These are phyloP conservation scores for Tephrocybe rancida DNA, from an alignment of 768 basidiomycete species.

Conservation along the genomic window DNA sequence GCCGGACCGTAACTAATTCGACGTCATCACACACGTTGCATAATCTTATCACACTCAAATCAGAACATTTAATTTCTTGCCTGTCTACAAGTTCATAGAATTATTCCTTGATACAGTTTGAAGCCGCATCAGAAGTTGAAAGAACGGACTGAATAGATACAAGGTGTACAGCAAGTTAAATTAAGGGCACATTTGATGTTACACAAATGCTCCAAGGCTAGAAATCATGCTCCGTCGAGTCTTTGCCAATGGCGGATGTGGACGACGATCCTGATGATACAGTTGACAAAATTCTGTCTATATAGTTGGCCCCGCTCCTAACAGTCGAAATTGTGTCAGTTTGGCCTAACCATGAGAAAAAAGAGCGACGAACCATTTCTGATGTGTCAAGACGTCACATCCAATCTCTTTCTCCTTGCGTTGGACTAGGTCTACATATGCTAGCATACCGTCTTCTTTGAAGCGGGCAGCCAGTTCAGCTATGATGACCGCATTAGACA, in stretches of 20 bases:
- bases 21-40: constrained; percentile 10
- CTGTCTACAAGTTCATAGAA: too few species aligned
- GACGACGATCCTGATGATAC: constrained; percentile 89
- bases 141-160: background rate
- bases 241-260: constrained; percentile 80
- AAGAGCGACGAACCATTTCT: constrained; percentile 72
- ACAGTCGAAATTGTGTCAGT: constrained; percentile 1
- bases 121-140: background rate
- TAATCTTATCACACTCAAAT: constrained; percentile 8
- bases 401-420: constrained; percentile 87
- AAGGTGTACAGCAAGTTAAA: background rate
- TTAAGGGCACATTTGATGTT: background rate
- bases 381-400: constrained; percentile 90
- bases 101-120: too few species aligned
- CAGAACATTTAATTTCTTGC: background rate
- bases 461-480: constrained; percentile 80
- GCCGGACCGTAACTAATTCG: background rate
- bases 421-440: constrained; percentile 89
- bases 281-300: constrained; percentile 82
- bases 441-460: constrained; percentile 90
- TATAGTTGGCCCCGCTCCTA: constrained; percentile 91
- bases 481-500: constrained; percentile 21
- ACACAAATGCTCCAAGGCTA: too few species aligned
- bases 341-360: background rate
- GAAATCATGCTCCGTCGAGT: constrained; percentile 90